phyloP scores from a whole-genome alignment of 75 land plant species.

The Cryptomeria japonica region DNA sequence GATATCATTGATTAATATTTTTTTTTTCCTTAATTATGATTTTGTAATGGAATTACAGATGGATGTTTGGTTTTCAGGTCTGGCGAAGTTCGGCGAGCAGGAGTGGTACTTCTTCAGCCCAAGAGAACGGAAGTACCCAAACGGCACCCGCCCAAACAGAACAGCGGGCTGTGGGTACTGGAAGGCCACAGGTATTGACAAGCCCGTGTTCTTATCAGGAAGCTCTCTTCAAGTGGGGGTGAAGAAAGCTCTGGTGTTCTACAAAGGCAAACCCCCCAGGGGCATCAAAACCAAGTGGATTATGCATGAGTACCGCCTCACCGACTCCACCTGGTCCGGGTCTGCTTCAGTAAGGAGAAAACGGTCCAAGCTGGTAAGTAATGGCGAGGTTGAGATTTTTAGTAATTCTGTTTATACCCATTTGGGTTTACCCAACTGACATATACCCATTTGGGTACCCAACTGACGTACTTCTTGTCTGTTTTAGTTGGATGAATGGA shows the following conservation, averaged over 20 bases:
- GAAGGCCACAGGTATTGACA: neutral
- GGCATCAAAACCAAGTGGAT: slow-evolving; percentile 6
- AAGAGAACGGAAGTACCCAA: neutral
- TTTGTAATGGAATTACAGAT: too few species aligned
- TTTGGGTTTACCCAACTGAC: too few species aligned
- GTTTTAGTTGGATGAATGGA: too few species aligned
- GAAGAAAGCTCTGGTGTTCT: slow-evolving; percentile 4
- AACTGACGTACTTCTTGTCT: too few species aligned
- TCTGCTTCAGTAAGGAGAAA: slow-evolving; percentile 14
- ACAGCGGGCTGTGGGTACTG: neutral
- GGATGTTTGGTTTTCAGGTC: too few species aligned
- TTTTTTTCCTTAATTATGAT: too few species aligned
- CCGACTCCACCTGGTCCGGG: neutral
- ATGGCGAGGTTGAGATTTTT: too few species aligned
- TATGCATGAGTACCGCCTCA: slow-evolving; percentile 6
- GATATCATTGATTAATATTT: too few species aligned
- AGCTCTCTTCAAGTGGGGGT: neutral
- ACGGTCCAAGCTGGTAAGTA: neutral
- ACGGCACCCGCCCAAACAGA: neutral
- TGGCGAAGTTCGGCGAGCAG: neutral
- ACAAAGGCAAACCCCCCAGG: neutral
- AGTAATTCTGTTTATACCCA: too few species aligned
- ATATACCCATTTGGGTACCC: too few species aligned
- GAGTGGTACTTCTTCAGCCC: slow-evolving; percentile 1
- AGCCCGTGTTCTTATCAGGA: neutral